Percentiles rank a stretch among this genome's conserved stretches.
Evolutionary conservation across 2,329 filamentous ascomycete genomes (phyloP).

Genomic region (Fusarium sp.): DNA sequence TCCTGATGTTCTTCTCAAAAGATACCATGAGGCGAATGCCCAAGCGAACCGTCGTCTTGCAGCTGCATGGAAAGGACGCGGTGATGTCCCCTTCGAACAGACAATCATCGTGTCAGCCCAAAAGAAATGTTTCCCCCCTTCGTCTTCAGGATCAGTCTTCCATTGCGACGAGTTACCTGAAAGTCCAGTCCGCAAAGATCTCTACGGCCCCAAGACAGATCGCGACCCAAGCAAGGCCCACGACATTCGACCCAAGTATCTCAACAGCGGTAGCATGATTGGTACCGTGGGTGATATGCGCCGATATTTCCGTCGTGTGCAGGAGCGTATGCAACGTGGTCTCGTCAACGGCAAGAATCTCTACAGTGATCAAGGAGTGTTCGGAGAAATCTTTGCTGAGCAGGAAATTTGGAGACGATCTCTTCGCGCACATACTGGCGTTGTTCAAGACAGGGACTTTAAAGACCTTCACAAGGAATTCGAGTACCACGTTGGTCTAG

Average conservation of each 20-base stretch:
- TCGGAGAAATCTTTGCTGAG: slow-evolving; percentile 46
- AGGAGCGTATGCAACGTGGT: slow-evolving; percentile 35
- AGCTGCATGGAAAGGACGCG: background rate
- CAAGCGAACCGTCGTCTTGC: slow-evolving; percentile 30
- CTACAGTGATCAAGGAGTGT: slow-evolving; percentile 46
- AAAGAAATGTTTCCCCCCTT: slow-evolving; percentile 38
- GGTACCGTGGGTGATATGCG: slow-evolving; percentile 42
- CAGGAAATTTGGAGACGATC: slow-evolving; percentile 38
- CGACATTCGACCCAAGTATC: slow-evolving; percentile 38
- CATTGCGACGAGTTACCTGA: slow-evolving; percentile 37
- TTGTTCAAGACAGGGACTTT: background rate
- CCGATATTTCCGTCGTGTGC: slow-evolving; percentile 35
- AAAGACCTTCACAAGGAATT: slow-evolving; percentile 18
- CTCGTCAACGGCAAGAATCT: slow-evolving; percentile 9
- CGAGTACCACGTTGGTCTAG: slow-evolving; percentile 38
- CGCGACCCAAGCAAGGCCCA: background rate
- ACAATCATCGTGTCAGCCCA: slow-evolving; percentile 38
- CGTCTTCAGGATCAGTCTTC: slow-evolving; percentile 9
- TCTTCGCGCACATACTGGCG: background rate
- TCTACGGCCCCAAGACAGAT: slow-evolving; percentile 38
- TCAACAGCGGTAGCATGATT: slow-evolving; percentile 47
- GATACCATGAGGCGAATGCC: slow-evolving; percentile 39
- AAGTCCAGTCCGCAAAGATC: slow-evolving; percentile 27
- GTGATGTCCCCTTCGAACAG: slow-evolving; percentile 15
- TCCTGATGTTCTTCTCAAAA: slow-evolving; percentile 41